These are phyloP conservation scores for Epichloe sylvatica DNA, from an alignment of 2,329 filamentous ascomycete species.

Conservation along the genomic window DNA sequence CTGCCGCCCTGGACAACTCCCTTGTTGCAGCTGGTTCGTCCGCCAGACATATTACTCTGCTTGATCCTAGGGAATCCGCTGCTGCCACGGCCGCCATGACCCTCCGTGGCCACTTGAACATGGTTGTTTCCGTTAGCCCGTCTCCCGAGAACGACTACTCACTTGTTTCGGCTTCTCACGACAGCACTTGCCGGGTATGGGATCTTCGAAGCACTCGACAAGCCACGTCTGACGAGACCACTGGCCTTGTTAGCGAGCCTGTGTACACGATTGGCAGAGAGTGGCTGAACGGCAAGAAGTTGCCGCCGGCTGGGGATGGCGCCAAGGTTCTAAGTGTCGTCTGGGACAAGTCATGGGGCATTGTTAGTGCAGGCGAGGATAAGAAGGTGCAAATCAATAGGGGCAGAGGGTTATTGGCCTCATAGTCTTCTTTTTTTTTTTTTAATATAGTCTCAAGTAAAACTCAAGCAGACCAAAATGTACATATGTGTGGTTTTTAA, in stretches of 20 bases:
- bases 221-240: conserved; percentile 44
- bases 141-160: conserved; percentile 58
- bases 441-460: background rate
- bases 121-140: conserved; percentile 36
- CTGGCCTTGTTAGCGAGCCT: conserved; percentile 54
- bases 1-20: conserved; percentile 56
- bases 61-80: conserved; percentile 74
- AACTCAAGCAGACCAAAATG: background rate
- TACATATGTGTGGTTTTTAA: background rate
- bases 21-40: conserved; percentile 63
- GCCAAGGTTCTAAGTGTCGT: conserved; percentile 79
- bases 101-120: conserved; percentile 78
- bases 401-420: conserved; percentile 37
- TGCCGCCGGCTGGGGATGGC: conserved; percentile 60
- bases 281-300: conserved; percentile 50
- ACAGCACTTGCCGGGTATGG: conserved; percentile 89
- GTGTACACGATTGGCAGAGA: conserved; percentile 66
- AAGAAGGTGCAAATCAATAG: conserved; percentile 87
- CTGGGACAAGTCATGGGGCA: conserved; percentile 78
- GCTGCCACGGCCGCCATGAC: conserved; percentile 72
- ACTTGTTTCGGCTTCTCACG: conserved; percentile 80
- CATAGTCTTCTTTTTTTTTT: conserved; percentile 12
- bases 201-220: conserved; percentile 63
- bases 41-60: conserved; percentile 77
- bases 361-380: conserved; percentile 86